Percentiles rank a stretch among this genome's conserved stretches.
phyloP scores from a whole-genome alignment of 768 basidiomycete species.

The Podaxis sp. region DNA sequence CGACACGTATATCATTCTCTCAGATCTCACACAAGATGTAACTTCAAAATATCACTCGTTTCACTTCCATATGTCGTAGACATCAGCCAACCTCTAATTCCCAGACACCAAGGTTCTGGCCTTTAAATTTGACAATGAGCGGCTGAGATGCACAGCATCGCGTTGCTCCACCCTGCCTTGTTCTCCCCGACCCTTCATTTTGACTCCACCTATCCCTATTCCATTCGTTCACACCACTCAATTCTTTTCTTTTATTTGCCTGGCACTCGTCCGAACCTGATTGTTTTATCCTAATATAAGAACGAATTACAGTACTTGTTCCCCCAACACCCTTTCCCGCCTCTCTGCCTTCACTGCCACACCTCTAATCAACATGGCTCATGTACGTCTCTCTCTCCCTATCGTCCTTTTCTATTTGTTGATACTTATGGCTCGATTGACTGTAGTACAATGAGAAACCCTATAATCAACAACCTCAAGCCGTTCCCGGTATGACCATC shows the following conservation, averaged over 20 bases:
- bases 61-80: no score
- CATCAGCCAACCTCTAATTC: no score
- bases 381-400: background rate
- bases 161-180: background rate
- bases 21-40: background rate
- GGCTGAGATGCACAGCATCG: background rate
- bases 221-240: no score
- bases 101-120: background rate
- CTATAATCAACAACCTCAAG: conserved; percentile 3
- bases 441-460: background rate
- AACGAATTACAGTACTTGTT: background rate
- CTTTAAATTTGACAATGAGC: background rate
- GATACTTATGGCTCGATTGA: background rate
- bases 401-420: background rate
- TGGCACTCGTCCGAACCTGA: background rate
- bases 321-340: background rate
- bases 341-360: background rate
- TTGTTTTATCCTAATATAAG: background rate
- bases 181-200: background rate
- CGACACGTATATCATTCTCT: background rate
- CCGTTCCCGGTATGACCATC: conserved; percentile 21
- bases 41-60: no score
- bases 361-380: background rate
- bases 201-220: background rate
- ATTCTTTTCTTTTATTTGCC: background rate